These are phyloP conservation scores for Anacardium occidentale DNA, from an alignment of 345 rosid species.

Conservation along the genomic window DNA sequence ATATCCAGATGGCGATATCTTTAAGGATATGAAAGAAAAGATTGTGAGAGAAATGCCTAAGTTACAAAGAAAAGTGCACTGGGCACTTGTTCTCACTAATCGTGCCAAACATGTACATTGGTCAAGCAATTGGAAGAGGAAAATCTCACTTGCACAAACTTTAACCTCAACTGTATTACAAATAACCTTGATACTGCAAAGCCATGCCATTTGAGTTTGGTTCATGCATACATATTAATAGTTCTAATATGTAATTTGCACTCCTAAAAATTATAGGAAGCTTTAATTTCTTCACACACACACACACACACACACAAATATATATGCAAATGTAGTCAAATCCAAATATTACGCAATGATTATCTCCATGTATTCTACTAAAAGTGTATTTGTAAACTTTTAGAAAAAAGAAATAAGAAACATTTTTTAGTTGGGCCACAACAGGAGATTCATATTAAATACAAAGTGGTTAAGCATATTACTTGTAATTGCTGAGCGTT, in stretches of 20 bases:
- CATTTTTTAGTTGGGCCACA: neutral
- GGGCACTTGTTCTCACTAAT: too few species aligned
- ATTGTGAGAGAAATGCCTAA: too few species aligned
- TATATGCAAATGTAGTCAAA: too few species aligned
- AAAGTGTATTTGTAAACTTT: neutral
- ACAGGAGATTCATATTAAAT: neutral
- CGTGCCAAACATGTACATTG: too few species aligned
- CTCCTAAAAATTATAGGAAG: neutral
- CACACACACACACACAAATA: too few species aligned
- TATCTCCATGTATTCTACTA: neutral
- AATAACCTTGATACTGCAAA: conserved; percentile 18
- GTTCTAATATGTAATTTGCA: neutral
- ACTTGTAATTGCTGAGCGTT: conserved; percentile 90
- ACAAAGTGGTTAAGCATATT: conserved; percentile 21
- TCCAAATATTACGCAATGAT: neutral
- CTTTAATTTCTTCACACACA: neutral
- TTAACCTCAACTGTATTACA: neutral
- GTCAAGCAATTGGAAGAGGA: too few species aligned
- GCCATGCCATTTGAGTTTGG: too few species aligned
- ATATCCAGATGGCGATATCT: too few species aligned
- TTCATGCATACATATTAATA: too few species aligned
- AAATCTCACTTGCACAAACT: neutral
- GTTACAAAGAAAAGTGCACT: too few species aligned
- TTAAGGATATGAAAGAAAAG: too few species aligned
- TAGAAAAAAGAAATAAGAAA: neutral